Percentiles rank a stretch among this genome's conserved stretches.
phyloP scores from a whole-genome alignment of 1,284 basidiomycete genomes.

The Melampsora abietis-canadensis region DNA sequence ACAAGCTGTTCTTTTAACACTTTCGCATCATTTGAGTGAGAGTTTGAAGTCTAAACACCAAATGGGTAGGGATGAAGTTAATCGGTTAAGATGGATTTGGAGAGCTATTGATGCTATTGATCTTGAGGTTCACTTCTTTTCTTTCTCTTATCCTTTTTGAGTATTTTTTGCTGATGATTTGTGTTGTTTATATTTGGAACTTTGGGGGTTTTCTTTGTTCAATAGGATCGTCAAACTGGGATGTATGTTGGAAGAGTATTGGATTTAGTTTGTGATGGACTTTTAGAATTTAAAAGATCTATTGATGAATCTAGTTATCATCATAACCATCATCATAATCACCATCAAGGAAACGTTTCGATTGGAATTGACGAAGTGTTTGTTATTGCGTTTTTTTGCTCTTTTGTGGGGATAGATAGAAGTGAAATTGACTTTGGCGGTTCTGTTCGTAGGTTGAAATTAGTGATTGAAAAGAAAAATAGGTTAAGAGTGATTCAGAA shows the following conservation, averaged over 20 bases:
- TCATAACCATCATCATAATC: too few species aligned
- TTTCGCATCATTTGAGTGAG: slow-evolving; percentile 17
- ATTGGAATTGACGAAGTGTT: too few species aligned
- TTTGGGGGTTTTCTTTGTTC: too few species aligned
- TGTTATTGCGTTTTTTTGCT: too few species aligned
- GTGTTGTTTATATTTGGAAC: background rate
- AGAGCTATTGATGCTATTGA: slow-evolving; percentile 8
- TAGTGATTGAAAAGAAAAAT: too few species aligned
- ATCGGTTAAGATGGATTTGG: slow-evolving; percentile 35
- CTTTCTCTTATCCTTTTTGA: background rate
- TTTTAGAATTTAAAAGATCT: background rate
- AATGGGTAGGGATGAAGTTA: background rate
- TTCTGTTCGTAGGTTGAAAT: too few species aligned
- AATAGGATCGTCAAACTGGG: slow-evolving; percentile 16
- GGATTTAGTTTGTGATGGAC: background rate
- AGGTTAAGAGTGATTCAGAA: too few species aligned
- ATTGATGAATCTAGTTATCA: too few species aligned
- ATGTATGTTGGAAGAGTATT: slow-evolving; percentile 17
- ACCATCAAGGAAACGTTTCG: too few species aligned
- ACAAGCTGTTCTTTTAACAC: slow-evolving; percentile 20
- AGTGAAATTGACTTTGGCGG: too few species aligned
- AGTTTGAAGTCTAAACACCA: background rate
- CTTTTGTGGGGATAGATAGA: too few species aligned
- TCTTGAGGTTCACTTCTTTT: background rate
- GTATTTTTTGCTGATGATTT: background rate